These are phyloP conservation scores for Pseudogymnoascus pannorum DNA, from an alignment of 2,329 filamentous ascomycete genomes.

Conservation along the genomic window DNA sequence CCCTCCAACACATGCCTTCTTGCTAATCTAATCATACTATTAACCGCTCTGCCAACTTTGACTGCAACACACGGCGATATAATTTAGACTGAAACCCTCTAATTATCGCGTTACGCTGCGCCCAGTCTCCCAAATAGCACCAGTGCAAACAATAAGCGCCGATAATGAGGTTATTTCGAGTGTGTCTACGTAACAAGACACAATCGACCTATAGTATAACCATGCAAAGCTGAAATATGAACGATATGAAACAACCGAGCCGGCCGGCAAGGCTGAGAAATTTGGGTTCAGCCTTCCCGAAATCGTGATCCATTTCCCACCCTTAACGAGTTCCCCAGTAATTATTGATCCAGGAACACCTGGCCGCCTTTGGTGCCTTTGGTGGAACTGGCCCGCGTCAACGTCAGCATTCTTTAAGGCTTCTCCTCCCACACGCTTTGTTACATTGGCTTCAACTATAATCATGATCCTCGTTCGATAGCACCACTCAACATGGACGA, in stretches of 20 bases:
- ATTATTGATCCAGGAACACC: slow-evolving; percentile 5
- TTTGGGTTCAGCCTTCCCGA: not conserved
- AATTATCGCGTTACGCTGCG: not conserved
- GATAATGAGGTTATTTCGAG: not conserved
- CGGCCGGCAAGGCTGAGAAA: not conserved
- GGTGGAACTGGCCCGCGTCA: slow-evolving; percentile 4
- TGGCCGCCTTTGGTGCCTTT: not conserved
- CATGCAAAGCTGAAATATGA: not conserved
- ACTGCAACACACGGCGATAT: not conserved
- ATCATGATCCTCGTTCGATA: slow-evolving; percentile 11
- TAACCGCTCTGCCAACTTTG: not conserved
- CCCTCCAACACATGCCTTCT: not conserved
- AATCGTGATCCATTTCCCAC: slow-evolving; percentile 7
- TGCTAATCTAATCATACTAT: not conserved
- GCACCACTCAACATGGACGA: slow-evolving; percentile 61
- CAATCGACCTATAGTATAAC: not conserved
- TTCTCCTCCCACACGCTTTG: slow-evolving; percentile 1
- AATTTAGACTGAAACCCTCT: too few species aligned
- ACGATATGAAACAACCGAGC: not conserved
- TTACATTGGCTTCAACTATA: not conserved
- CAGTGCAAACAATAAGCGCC: not conserved
- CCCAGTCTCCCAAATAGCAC: too few species aligned
- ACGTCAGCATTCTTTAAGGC: not conserved
- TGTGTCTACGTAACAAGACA: not conserved
- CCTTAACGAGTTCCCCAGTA: slow-evolving; percentile 4